Base-by-base conservation (phyloP, 305 asterid genomes). In the Plantago lanceolata region DNA sequence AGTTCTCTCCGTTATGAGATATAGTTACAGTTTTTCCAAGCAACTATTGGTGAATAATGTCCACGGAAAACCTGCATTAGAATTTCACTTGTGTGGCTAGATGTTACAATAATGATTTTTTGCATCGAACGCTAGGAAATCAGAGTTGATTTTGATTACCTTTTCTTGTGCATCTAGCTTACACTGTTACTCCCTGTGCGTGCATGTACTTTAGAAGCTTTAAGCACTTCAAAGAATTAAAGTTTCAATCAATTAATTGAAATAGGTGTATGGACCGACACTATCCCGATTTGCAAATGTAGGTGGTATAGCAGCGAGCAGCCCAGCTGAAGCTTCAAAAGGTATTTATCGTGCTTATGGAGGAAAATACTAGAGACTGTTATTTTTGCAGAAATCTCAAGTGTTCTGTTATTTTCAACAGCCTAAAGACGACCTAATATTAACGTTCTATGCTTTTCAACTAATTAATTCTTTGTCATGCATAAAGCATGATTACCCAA, bases 291-390 rank as follows among this genome's bases (percentile, higher is more conserved):
- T 92, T 73, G 86, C 86, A 77, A 79, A 73, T 64, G 94, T 75
- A 70, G 97, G 98, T 69, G 98, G 98, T 72, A 72, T 87, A 71
- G 78, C 83, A 67, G 96, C 84, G 59, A 80, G 75, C 79, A 79
- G 85, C 40, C 98, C 96, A 1, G 96, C 93, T 28, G 94, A 87
- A 76, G 94, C 78, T 73, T 85, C 96, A 69, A 82, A 75, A 83
- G 98, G 98, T 92, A 76, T 68, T 51, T 64, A 16, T 67, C 48
- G 67, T 62, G 48, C 55, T 68, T 64, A 16, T 20, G 26, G 70
- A 69, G 50, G 51, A 29, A 53, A 68, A 40, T 40, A 3, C 47
- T 40, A 40, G 47, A 40, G 47, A 40, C 14, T 40, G 15, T 40
- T 40, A 40, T 40, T 55, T 59, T 68, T 51, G 45, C 18, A 43